Base-by-base conservation (phyloP, 1,139 yeast genomes). In the Taiozyma sp. region DNA sequence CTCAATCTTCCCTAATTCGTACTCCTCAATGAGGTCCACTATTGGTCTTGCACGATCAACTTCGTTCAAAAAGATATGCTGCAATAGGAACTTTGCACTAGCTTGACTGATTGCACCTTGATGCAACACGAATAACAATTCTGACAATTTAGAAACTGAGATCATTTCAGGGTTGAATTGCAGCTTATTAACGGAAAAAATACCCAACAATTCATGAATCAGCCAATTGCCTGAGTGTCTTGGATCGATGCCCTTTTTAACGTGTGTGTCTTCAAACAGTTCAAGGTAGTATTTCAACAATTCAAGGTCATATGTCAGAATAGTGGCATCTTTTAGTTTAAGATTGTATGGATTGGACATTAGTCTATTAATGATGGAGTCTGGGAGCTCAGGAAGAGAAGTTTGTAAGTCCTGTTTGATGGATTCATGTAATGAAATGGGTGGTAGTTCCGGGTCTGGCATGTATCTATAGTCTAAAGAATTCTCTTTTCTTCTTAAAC, bases 381-480 rank as follows among this genome's bases (percentile, higher is more conserved):
- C 95, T 0, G 97, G 95, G 2, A 84, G 69, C 28, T 69, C 75
- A 0, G 95, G 93, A 50, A 91, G 65, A 0, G 57, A 52, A 0
- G 63, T 51, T 19, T 60, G 58, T 0, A 90, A 68, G 1, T 68
- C 61, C 0, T 67, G 65, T 0, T 76, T 58, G 2, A 81, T 65
- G 7, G 74, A 74, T 0, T 66, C 56, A 44, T 79, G 72, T 12
- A 93, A 66, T 2, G 52, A 27, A 5, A 92, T 70, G 0, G 71
- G 69, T 0, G 95, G 91, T 27, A 93, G 70, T 65, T 95, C 99
- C 1, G 96, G 88, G 64, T 93, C 99, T 0, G 98, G 97, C 76
- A 93, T 86, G 65, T 91, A 93, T 62, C 98, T 74, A 67, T 93
- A 93, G 66, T 93, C 99, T 8, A 88, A 79, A 0, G 90, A 80